phyloP scores from a whole-genome alignment of 1,139 yeast genomes.

The Spathaspora sp. region DNA sequence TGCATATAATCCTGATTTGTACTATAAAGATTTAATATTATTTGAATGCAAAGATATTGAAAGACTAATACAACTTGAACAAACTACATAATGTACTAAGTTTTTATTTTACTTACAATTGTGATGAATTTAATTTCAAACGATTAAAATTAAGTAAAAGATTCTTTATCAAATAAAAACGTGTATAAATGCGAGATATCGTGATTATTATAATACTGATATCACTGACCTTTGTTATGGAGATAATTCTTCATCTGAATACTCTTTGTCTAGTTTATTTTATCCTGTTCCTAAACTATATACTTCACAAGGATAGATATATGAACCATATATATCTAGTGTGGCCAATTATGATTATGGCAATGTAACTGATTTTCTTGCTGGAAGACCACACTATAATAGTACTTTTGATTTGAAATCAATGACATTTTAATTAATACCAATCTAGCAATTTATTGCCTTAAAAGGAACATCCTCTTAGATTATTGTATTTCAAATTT shows the following conservation, averaged over 20 bases:
- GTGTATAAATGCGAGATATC: neutral
- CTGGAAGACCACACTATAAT: no score
- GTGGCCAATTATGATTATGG: no score
- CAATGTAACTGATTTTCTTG: no score
- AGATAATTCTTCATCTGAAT: neutral
- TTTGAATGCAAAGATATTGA: neutral
- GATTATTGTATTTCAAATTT: neutral
- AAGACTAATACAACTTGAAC: neutral
- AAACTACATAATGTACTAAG: neutral
- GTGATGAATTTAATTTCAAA: neutral
- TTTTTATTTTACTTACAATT: neutral
- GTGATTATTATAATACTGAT: neutral
- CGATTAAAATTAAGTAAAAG: neutral
- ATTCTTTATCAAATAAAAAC: neutral
- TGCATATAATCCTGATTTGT: neutral
- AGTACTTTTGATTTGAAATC: neutral
- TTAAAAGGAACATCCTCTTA: neutral
- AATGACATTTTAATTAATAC: neutral
- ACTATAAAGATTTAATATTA: neutral
- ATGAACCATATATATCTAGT: no score
- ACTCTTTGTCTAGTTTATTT: neutral
- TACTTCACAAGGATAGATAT: no score
- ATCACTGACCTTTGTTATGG: neutral
- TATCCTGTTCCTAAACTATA: no score
- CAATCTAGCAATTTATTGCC: neutral